These are phyloP conservation scores for Fraxinus quadrangulata DNA, from an alignment of 257 asterid genomes.

Conservation along the genomic window DNA sequence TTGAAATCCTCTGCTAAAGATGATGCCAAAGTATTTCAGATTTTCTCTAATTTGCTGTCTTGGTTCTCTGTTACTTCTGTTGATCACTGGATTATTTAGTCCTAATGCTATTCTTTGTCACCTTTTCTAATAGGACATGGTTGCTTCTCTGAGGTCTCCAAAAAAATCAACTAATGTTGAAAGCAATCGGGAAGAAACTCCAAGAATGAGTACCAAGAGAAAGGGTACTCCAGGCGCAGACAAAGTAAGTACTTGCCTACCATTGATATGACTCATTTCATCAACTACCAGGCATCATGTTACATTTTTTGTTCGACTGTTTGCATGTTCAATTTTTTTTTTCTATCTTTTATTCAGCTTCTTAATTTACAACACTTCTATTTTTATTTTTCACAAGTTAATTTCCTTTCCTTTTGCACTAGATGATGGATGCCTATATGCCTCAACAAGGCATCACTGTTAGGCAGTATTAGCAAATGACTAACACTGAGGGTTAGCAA, in stretches of 20 bases:
- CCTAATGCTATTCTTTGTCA: conserved; percentile 19
- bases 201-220: conserved; percentile 57
- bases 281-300: background rate
- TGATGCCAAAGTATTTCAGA: conserved; percentile 46
- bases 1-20: conserved; percentile 46
- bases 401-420: background rate
- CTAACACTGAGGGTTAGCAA: conserved; percentile 14
- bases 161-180: conserved; percentile 50
- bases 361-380: background rate
- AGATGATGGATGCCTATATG: background rate
- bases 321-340: background rate
- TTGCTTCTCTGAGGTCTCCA: conserved; percentile 50
- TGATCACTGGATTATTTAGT: conserved; percentile 14
- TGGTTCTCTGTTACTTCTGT: conserved; percentile 21
- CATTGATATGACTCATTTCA: conserved; percentile 14
- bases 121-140: conserved; percentile 38
- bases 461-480: background rate
- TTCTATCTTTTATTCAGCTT: background rate
- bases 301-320: background rate
- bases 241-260: conserved; percentile 42
- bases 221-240: conserved; percentile 58
- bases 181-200: conserved; percentile 52
- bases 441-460: background rate
- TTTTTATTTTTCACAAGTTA: background rate
- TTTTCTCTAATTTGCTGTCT: conserved; percentile 7